phyloP scores from a whole-genome alignment of 192 early-diverging fungal genomes.

The Spinellus fusiger region DNA sequence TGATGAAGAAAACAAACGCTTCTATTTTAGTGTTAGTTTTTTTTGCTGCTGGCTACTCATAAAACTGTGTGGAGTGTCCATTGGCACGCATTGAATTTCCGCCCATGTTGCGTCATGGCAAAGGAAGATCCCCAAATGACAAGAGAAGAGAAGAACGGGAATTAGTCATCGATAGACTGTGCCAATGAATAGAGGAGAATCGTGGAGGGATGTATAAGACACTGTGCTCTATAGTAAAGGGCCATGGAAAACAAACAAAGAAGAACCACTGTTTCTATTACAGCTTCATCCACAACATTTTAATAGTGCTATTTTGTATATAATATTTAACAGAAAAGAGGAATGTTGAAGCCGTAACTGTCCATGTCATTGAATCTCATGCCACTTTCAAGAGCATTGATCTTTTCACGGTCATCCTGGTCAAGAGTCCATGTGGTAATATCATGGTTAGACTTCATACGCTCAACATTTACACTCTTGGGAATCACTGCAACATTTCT shows the following conservation, averaged over 20 bases:
- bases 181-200: no score
- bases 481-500: slow-evolving; percentile 62
- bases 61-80: neutral
- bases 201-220: no score
- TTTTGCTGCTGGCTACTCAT: neutral
- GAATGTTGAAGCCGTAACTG: slow-evolving; percentile 36
- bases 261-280: no score
- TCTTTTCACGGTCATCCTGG: slow-evolving; percentile 39
- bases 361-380: slow-evolving; percentile 45
- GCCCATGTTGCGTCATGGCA: neutral
- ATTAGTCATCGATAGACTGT: neutral
- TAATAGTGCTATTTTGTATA: no score
- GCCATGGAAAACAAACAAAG: no score
- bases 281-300: no score
- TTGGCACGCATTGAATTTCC: neutral
- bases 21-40: neutral
- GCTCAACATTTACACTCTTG: slow-evolving; percentile 49
- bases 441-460: slow-evolving; percentile 53
- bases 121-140: neutral
- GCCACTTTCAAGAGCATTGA: slow-evolving; percentile 36
- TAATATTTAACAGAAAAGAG: slow-evolving; percentile 45
- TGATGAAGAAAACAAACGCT: neutral
- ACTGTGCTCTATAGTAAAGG: no score
- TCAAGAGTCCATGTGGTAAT: slow-evolving; percentile 41
- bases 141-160: neutral